Evolutionary conservation across 2,329 filamentous ascomycete genomes (phyloP).

Genomic region (Ascochyta koolunga): DNA sequence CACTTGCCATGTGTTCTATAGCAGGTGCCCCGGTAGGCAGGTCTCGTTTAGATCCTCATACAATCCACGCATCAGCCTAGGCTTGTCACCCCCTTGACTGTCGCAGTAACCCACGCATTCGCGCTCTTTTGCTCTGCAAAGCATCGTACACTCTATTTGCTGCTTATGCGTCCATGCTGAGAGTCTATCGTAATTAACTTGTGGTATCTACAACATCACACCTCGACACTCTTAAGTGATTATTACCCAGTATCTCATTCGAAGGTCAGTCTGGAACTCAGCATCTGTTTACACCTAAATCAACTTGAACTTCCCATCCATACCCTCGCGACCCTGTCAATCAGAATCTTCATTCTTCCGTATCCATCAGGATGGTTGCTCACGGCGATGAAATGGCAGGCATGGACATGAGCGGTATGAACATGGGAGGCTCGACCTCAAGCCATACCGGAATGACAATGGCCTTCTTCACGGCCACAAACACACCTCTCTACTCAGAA

Average conservation of each 20-base stretch:
- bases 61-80: slow-evolving; percentile 42
- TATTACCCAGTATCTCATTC: slow-evolving; percentile 15
- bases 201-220: slow-evolving; percentile 11
- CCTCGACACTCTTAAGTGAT: slow-evolving; percentile 28
- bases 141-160: slow-evolving; percentile 4
- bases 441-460: slow-evolving; percentile 55
- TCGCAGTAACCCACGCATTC: slow-evolving; percentile 42
- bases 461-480: slow-evolving; percentile 69
- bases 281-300: slow-evolving; percentile 12
- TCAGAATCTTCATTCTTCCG: not conserved
- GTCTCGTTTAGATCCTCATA: slow-evolving; percentile 19
- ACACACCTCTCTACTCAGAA: slow-evolving; percentile 69
- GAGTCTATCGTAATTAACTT: slow-evolving; percentile 21
- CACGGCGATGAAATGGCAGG: slow-evolving; percentile 29
- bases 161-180: slow-evolving; percentile 40
- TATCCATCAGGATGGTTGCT: slow-evolving; percentile 36
- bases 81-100: slow-evolving; percentile 39
- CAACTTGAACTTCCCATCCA: not conserved
- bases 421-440: slow-evolving; percentile 23
- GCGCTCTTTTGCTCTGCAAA: slow-evolving; percentile 24
- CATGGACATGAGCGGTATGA: slow-evolving; percentile 28
- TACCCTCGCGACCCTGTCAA: not conserved
- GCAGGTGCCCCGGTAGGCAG: slow-evolving; percentile 3
- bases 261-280: slow-evolving; percentile 42
- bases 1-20: slow-evolving; percentile 11